Percentiles rank a stretch among this genome's conserved stretches.
Conservation (phyloP, 2,329 filamentous ascomycete genomes). For the Mariannaea elegans region DNA sequence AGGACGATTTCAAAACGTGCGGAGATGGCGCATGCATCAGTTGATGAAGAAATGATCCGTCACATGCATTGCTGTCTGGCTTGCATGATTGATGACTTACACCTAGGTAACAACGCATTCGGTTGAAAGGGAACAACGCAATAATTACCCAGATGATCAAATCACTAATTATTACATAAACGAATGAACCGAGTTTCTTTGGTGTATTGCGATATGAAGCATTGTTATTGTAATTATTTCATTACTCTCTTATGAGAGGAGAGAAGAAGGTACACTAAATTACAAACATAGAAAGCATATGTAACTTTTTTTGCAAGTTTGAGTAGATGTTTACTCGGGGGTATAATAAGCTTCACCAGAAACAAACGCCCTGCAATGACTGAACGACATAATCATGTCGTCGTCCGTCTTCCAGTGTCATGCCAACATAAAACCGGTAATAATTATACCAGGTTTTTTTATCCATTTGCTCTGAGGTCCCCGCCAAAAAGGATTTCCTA, state of each 20-base stretch:
- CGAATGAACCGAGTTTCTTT: background rate
- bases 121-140: background rate
- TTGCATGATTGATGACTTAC: too few relatives aligned
- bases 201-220: background rate
- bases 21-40: slow-evolving; percentile 10
- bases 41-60: slow-evolving; percentile 15
- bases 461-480: slow-evolving; percentile 46
- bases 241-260: background rate
- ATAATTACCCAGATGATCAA: background rate
- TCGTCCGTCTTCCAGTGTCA: slow-evolving; percentile 21
- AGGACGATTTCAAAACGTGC: slow-evolving; percentile 1
- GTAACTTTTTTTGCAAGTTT: slow-evolving; percentile 17
- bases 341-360: slow-evolving; percentile 58
- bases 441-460: slow-evolving; percentile 22
- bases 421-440: slow-evolving; percentile 22
- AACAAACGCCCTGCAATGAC: slow-evolving; percentile 49
- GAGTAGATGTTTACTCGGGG: slow-evolving; percentile 40
- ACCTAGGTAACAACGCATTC: too few relatives aligned
- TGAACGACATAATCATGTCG: slow-evolving; percentile 30
- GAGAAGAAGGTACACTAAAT: background rate
- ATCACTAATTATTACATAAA: too few relatives aligned
- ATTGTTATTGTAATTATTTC: background rate
- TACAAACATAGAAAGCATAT: slow-evolving; percentile 8
- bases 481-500: slow-evolving; percentile 20
- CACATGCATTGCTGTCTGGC: slow-evolving; percentile 2